These are phyloP conservation scores for Bondarzewia mesenterica DNA, from an alignment of 1,284 basidiomycete species.

Conservation along the genomic window DNA sequence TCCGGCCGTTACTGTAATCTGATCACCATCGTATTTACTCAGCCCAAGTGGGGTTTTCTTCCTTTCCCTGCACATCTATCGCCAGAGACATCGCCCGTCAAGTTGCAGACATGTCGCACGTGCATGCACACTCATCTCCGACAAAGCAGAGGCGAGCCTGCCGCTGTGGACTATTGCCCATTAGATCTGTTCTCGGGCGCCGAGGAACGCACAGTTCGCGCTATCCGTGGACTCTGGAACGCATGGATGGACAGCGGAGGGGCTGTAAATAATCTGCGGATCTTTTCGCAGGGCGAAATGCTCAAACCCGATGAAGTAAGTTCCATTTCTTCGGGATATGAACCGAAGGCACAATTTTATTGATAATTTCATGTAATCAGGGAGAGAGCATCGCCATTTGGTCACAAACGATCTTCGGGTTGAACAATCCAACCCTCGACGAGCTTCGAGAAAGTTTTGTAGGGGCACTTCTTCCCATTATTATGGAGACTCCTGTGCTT, in stretches of 20 bases:
- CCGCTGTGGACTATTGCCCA: constrained; percentile 68
- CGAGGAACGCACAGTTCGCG: constrained; percentile 44
- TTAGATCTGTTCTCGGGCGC: constrained; percentile 80
- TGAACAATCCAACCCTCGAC: neutral
- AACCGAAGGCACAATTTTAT: too few relatives aligned
- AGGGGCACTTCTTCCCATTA: neutral
- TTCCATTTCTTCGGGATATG: neutral
- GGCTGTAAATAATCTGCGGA: constrained; percentile 68
- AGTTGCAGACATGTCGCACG: constrained; percentile 73
- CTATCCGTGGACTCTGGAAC: constrained; percentile 66
- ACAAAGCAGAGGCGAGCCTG: constrained; percentile 28
- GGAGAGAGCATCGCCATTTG: constrained; percentile 3
- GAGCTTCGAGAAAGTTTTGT: constrained; percentile 1
- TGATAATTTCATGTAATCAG: too few relatives aligned
- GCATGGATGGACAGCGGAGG: constrained; percentile 61
- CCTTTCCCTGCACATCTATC: constrained; percentile 57
- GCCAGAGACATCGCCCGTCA: constrained; percentile 44
- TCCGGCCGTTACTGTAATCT: neutral
- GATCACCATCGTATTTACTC: neutral
- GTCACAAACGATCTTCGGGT: neutral
- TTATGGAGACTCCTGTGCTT: neutral
- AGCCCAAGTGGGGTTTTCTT: constrained; percentile 96
- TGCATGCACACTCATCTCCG: constrained; percentile 77
- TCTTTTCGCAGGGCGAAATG: constrained; percentile 63
- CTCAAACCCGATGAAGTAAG: constrained; percentile 54